phyloP scores from a whole-genome alignment of 225 moss, liverwort and hornwort species.

The Bryoerythrophyllum caledonicum region DNA sequence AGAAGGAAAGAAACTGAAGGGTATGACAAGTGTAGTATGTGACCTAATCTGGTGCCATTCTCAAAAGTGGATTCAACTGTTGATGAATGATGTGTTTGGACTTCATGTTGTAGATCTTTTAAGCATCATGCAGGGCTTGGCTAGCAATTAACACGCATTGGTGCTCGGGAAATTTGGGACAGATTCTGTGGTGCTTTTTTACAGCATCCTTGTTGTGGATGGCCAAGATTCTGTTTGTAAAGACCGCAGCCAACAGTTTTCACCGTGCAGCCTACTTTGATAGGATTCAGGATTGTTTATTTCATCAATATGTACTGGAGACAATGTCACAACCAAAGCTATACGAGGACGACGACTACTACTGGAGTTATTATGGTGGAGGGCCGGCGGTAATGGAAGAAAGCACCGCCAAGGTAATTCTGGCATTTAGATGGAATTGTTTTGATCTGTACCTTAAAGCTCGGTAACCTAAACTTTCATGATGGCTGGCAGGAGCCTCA shows the following conservation, averaged over 20 bases:
- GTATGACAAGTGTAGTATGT: neutral
- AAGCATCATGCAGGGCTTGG: constrained; percentile 5
- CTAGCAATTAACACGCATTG: constrained; percentile 27
- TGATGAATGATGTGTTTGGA: neutral
- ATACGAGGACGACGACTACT: constrained; percentile 37
- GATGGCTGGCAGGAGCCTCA: constrained; percentile 34
- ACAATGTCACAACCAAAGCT: constrained; percentile 79
- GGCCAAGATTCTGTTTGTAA: constrained; percentile 88
- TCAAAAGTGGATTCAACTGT: constrained; percentile 1
- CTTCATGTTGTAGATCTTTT: neutral
- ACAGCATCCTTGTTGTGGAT: constrained; percentile 88
- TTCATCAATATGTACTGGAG: constrained; percentile 96
- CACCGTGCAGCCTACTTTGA: constrained; percentile 99
- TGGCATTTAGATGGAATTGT: constrained; percentile 15
- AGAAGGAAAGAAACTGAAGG: neutral
- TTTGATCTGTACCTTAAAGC: neutral
- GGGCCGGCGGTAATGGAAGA: constrained; percentile 28
- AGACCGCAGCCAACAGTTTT: constrained; percentile 97
- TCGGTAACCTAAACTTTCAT: constrained; percentile 10
- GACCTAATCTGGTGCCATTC: neutral
- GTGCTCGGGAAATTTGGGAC: constrained; percentile 35
- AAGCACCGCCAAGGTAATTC: constrained; percentile 32
- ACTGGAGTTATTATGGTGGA: constrained; percentile 33
- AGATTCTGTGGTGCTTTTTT: constrained; percentile 97
- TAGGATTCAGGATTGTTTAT: constrained; percentile 94